A percentile compares a stretch with the other conserved stretches of the same genome.
Evolutionary conservation across 129 eudicot genomes (phyloP).

Genomic region (Dittrichia graveolens): DNA sequence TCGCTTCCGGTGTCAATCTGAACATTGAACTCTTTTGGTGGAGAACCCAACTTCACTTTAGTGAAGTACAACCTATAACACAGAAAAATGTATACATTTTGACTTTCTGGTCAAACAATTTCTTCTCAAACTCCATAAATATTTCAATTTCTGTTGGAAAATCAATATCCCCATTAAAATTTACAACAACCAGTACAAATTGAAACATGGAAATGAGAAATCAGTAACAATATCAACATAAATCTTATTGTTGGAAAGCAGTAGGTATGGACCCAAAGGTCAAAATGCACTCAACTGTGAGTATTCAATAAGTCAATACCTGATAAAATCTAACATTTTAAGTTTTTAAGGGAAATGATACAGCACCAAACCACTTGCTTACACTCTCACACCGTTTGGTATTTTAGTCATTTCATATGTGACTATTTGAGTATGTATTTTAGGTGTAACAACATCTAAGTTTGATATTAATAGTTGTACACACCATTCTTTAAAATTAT

Average conservation of each 20-base stretch:
- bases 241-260: not conserved
- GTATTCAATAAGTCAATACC: conserved; percentile 18
- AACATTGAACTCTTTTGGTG: conserved; percentile 85
- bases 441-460: too few relatives aligned
- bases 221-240: not conserved
- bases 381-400: too few relatives aligned
- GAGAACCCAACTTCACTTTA: conserved; percentile 85
- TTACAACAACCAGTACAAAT: conserved; percentile 15
- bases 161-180: not conserved
- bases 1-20: conserved; percentile 99
- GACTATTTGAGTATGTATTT: too few relatives aligned
- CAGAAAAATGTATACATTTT: conserved; percentile 1
- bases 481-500: not conserved
- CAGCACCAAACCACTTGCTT: too few relatives aligned
- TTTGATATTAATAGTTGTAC: too few relatives aligned
- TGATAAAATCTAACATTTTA: conserved; percentile 29
- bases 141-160: conserved; percentile 1
- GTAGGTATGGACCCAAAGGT: conserved; percentile 16
- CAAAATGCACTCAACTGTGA: conserved; percentile 28
- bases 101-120: conserved; percentile 29
- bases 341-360: not conserved
- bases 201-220: not conserved
- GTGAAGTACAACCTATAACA: conserved; percentile 75
- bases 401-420: too few relatives aligned
- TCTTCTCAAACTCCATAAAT: conserved; percentile 20